Conservation (phyloP, 148 eudicot genomes). For the Amaranthus hypochondriacus region DNA sequence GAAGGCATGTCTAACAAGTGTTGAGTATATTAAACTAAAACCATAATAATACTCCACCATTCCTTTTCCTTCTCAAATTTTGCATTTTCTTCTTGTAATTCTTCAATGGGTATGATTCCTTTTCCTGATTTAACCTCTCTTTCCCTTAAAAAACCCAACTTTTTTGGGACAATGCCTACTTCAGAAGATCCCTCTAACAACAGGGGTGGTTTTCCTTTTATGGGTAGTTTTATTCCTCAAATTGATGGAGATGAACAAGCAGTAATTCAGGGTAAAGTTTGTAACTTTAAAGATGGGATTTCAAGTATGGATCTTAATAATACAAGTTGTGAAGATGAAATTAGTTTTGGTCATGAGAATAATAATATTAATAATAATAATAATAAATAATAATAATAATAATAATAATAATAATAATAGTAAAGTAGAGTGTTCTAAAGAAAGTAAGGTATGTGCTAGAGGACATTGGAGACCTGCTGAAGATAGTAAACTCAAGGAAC, state of each 20-base stretch:
- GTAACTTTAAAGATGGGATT: slow-evolving; percentile 21
- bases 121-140: slow-evolving; percentile 32
- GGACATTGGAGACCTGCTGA: slow-evolving; percentile 93
- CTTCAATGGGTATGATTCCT: slow-evolving; percentile 21
- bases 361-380: slow-evolving; percentile 5
- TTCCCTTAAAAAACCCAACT: slow-evolving; percentile 20
- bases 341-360: background rate
- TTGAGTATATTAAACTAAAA: slow-evolving; percentile 15
- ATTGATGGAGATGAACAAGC: background rate
- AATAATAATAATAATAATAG: background rate
- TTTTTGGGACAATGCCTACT: background rate
- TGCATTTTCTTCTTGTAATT: slow-evolving; percentile 2
- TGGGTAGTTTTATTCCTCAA: slow-evolving; percentile 14
- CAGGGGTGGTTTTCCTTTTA: slow-evolving; percentile 21
- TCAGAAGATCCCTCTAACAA: slow-evolving; percentile 15
- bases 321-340: slow-evolving; percentile 17
- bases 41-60: slow-evolving; percentile 1
- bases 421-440: slow-evolving; percentile 17
- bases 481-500: slow-evolving; percentile 63
- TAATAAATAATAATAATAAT: background rate
- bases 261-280: slow-evolving; percentile 13
- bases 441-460: slow-evolving; percentile 57
- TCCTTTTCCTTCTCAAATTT: background rate
- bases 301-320: slow-evolving; percentile 33
- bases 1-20: slow-evolving; percentile 41